Evolutionary conservation across 371 early-diverging fungal species (phyloP), one percentile per base, ranked within the genome.

Genomic region (Mucor velutinosus): DNA sequence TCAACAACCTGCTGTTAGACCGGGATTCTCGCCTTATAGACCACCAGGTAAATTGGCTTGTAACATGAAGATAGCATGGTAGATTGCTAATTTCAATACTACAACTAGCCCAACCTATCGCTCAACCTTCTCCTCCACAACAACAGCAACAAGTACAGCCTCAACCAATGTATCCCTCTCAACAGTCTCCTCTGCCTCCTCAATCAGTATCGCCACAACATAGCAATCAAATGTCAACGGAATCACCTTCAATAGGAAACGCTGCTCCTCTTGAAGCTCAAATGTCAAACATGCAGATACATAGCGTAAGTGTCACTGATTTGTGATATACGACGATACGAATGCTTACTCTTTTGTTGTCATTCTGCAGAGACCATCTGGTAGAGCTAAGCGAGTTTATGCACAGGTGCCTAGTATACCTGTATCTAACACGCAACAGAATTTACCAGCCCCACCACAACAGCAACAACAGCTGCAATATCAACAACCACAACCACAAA

Each of bases 331-430:
- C 8, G 1, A 14, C 10, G 4, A 47, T 1, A 14, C 4, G 25
- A 25, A 23, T 23, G 15, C 37, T 35, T 21, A 49, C 21, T 4
- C 33, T 19, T 62, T 49, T 15, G 4, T 19, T 37, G 17, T 19
- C 19, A 35, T 27, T 14, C 14, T 12, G n/a, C n/a, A 70, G 71
- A 70, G 51, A 51, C 63, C 51, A 51, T 37, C 70, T 45, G 72
- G 72, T 23, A 69, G 66, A 23, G 61, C 79, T 0, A 76, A 69
- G 57, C 72, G 79, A 32, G 79, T 72, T n/a, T 78, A 78, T 69
- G 76, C 79, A 33, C 65, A 74, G 12, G 33, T 65, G 19, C 59
- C 71, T 17, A 43, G 10, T 30, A 43, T 43, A 60, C 53, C 70
- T 53, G 55, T 59, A 29, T 21, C 41, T 15, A 59, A 17, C 3